A percentile compares a stretch with the other conserved stretches of the same genome.
These are phyloP conservation scores for Tolypocladium endophyticum DNA, from an alignment of 2,329 filamentous ascomycete genomes.

Conservation along the genomic window DNA sequence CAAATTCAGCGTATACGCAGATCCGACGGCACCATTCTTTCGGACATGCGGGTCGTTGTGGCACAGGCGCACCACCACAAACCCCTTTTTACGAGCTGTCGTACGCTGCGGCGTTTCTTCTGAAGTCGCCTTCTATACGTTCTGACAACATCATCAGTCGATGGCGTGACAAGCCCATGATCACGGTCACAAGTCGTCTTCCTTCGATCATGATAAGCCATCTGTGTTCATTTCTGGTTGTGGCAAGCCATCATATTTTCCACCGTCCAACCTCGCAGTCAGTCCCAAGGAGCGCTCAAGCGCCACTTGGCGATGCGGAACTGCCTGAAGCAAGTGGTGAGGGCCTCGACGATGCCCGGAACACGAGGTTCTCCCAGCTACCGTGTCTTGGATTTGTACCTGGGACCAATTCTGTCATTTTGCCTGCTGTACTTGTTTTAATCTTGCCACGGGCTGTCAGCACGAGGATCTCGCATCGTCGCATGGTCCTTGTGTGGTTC, in stretches of 20 bases:
- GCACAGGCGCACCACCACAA: background rate
- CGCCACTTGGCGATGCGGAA: background rate
- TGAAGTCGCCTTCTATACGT: background rate
- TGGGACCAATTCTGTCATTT: background rate
- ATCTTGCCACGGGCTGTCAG: background rate
- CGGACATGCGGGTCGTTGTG: background rate
- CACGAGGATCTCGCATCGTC: background rate
- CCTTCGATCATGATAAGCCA: background rate
- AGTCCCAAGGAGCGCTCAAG: background rate
- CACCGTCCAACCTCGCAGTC: background rate
- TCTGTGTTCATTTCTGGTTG: background rate
- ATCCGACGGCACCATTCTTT: background rate
- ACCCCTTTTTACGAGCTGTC: background rate
- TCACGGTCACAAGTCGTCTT: background rate
- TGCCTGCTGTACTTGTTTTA: background rate
- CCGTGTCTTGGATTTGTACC: background rate
- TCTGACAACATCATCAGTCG: background rate
- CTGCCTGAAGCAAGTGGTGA: background rate
- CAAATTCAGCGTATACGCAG: background rate
- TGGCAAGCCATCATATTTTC: constrained; percentile 1
- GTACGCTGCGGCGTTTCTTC: background rate
- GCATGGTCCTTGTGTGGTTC: background rate
- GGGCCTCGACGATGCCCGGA: background rate
- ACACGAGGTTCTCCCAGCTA: background rate
- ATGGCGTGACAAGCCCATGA: background rate